phyloP scores from a whole-genome alignment of 2,329 filamentous ascomycete genomes.

The Beauveria varroae region DNA sequence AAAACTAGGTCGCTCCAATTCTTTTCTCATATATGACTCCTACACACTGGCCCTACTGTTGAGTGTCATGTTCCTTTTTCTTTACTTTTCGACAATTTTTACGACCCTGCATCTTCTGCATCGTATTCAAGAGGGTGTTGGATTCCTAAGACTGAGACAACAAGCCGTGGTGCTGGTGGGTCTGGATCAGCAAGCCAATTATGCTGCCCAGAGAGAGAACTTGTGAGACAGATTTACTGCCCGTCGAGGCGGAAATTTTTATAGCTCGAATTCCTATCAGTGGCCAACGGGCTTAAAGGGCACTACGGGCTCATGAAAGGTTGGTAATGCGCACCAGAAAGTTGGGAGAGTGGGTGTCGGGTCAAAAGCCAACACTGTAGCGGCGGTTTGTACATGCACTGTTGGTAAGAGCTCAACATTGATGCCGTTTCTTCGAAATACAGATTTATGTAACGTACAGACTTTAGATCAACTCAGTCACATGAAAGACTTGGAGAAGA shows the following conservation, averaged over 20 bases:
- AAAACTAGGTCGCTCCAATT: background rate
- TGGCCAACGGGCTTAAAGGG: background rate
- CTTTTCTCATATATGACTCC: background rate
- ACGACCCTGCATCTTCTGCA: background rate
- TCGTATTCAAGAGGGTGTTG: background rate
- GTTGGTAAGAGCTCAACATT: no score
- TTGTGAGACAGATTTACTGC: background rate
- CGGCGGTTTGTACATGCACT: no score
- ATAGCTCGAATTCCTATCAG: background rate
- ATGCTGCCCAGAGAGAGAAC: background rate
- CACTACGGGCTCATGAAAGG: background rate
- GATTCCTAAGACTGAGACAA: constrained; percentile 8
- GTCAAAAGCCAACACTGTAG: background rate
- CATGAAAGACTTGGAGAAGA: no score
- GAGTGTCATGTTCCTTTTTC: background rate
- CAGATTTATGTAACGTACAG: no score
- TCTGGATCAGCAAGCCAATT: background rate
- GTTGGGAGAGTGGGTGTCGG: background rate
- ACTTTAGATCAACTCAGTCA: no score
- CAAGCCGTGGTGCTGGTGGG: background rate
- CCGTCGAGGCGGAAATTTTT: background rate
- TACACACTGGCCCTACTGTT: background rate
- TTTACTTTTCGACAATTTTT: no score
- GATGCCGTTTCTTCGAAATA: no score
- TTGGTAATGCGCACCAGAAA: background rate